Conservation (phyloP, 768 basidiomycete species). For the Boletellus emodensis region DNA sequence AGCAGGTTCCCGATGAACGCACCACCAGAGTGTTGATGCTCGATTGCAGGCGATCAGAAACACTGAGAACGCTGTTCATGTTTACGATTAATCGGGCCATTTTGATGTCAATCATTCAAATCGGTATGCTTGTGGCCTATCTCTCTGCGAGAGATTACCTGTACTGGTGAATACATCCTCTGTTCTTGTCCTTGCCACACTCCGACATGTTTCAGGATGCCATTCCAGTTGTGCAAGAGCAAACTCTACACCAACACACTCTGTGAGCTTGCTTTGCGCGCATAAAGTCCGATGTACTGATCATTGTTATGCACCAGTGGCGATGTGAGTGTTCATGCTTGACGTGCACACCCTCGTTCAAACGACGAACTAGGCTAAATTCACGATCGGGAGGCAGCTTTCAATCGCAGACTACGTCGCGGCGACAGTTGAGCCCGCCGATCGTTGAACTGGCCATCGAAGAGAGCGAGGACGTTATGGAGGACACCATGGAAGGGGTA, state of each 20-base stretch:
- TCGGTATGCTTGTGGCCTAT: slow-evolving; percentile 16
- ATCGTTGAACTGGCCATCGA: slow-evolving; percentile 2
- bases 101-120: slow-evolving; percentile 15
- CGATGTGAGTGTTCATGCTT: slow-evolving; percentile 8
- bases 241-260: slow-evolving; percentile 23
- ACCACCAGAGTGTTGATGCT: neutral
- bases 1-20: neutral
- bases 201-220: slow-evolving; percentile 10
- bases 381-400: slow-evolving; percentile 5
- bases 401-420: slow-evolving; percentile 1
- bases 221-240: slow-evolving; percentile 23
- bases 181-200: neutral
- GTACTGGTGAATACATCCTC: slow-evolving; percentile 12
- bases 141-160: slow-evolving; percentile 9
- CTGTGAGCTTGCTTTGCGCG: slow-evolving; percentile 4
- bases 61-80: slow-evolving; percentile 13
- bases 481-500: slow-evolving; percentile 5
- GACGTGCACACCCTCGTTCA: neutral
- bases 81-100: slow-evolving; percentile 18
- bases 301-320: slow-evolving; percentile 5
- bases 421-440: slow-evolving; percentile 6
- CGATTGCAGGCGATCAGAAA: slow-evolving; percentile 9
- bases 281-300: neutral
- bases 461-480: neutral
- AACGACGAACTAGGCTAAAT: slow-evolving; percentile 11